Conservation (phyloP, 257 asterid genomes). For the Solanum neorickii region DNA sequence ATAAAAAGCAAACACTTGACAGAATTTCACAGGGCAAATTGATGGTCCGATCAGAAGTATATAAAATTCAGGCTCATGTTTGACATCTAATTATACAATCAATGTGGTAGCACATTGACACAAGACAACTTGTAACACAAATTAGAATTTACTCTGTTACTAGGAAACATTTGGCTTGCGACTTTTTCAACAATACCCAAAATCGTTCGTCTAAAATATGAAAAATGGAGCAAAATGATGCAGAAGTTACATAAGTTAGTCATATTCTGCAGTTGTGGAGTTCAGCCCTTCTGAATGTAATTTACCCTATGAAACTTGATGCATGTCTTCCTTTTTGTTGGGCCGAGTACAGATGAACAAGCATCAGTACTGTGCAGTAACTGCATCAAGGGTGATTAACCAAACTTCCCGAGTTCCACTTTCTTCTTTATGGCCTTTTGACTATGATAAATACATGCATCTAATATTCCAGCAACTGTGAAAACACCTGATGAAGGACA, state of each 20-base stretch:
- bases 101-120: background rate
- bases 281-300: background rate
- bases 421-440: conserved; percentile 83
- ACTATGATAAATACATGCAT: conserved; percentile 75
- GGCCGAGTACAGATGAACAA: background rate
- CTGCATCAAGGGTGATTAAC: background rate
- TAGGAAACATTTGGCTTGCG: background rate
- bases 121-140: background rate
- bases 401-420: conserved; percentile 59
- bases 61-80: background rate
- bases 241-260: background rate
- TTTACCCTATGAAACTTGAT: background rate
- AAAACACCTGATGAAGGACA: conserved; percentile 46
- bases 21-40: background rate
- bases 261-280: background rate
- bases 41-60: background rate
- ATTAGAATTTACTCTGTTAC: background rate
- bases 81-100: background rate
- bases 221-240: background rate
- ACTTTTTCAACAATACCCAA: background rate
- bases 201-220: background rate
- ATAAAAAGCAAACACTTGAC: background rate
- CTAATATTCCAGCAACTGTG: conserved; percentile 91
- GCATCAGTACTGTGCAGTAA: background rate
- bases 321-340: background rate